These are phyloP conservation scores for Suillus placidus DNA, from an alignment of 768 basidiomycete genomes.

Conservation along the genomic window DNA sequence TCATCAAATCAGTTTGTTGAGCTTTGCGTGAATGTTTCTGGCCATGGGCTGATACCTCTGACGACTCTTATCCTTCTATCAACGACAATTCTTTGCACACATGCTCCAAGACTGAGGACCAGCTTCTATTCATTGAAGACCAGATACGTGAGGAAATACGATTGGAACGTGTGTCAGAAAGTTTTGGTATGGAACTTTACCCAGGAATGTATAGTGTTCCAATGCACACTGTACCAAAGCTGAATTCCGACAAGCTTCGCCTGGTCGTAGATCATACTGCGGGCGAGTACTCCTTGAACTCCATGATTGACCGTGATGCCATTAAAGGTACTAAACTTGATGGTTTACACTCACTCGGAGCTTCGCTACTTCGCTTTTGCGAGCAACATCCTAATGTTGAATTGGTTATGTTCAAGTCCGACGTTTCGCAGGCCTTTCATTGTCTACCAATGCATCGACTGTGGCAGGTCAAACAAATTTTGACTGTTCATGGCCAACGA, in stretches of 20 bases:
- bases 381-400: not conserved
- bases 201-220: conserved; percentile 49
- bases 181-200: conserved; percentile 28
- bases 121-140: conserved; percentile 26
- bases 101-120: not conserved
- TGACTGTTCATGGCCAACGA: not conserved
- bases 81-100: not conserved
- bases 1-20: conserved; percentile 29
- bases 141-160: conserved; percentile 19
- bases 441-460: conserved; percentile 37
- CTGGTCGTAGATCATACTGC: conserved; percentile 35
- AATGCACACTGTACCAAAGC: conserved; percentile 44
- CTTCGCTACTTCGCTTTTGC: not conserved
- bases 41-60: conserved; percentile 27
- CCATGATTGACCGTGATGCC: conserved; percentile 28
- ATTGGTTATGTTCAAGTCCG: conserved; percentile 37
- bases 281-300: conserved; percentile 38
- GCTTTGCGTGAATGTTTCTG: conserved; percentile 35
- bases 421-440: conserved; percentile 39
- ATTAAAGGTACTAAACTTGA: not conserved
- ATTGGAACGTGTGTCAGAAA: conserved; percentile 19
- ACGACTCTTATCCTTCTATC: not conserved
- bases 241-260: conserved; percentile 37
- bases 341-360: not conserved
- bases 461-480: conserved; percentile 12